phyloP scores from a whole-genome alignment of 108 stramenopile genomes.

The Bacterosira constricta region DNA sequence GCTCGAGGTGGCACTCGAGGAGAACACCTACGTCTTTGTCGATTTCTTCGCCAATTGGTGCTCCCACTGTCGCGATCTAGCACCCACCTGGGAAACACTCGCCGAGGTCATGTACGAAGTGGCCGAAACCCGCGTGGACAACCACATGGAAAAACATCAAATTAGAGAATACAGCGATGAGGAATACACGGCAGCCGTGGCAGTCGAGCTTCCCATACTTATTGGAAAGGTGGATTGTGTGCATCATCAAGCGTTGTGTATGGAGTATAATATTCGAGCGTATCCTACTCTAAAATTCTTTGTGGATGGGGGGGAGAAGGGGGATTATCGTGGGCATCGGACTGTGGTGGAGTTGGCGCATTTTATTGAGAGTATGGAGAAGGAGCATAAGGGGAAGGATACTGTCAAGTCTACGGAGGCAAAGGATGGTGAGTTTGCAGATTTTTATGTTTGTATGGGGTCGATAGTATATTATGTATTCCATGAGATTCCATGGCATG shows the following conservation, averaged over 20 bases:
- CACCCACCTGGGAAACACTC: constrained; percentile 87
- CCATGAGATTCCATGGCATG: too few relatives aligned
- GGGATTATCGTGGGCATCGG: constrained; percentile 84
- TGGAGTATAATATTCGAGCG: constrained; percentile 72
- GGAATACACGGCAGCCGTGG: constrained; percentile 59
- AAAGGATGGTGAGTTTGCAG: constrained; percentile 31
- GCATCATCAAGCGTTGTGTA: constrained; percentile 72
- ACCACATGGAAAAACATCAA: constrained; percentile 34
- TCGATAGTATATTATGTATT: too few relatives aligned
- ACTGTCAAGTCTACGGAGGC: constrained; percentile 37
- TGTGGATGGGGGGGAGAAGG: constrained; percentile 62
- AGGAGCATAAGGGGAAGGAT: constrained; percentile 56
- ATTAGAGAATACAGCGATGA: constrained; percentile 66
- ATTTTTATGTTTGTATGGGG: not conserved
- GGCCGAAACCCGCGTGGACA: constrained; percentile 50
- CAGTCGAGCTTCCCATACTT: constrained; percentile 75
- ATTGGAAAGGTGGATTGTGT: constrained; percentile 94
- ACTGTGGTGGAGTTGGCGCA: constrained; percentile 79
- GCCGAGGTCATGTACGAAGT: constrained; percentile 80
- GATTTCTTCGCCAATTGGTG: constrained; percentile 93
- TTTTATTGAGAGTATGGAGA: constrained; percentile 71
- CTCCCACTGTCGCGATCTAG: constrained; percentile 78
- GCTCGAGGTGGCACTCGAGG: constrained; percentile 28
- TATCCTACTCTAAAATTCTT: constrained; percentile 94
- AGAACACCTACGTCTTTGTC: constrained; percentile 66